Conservation (phyloP, 2,329 filamentous ascomycete genomes). For the Xenoacremonium recifei region DNA sequence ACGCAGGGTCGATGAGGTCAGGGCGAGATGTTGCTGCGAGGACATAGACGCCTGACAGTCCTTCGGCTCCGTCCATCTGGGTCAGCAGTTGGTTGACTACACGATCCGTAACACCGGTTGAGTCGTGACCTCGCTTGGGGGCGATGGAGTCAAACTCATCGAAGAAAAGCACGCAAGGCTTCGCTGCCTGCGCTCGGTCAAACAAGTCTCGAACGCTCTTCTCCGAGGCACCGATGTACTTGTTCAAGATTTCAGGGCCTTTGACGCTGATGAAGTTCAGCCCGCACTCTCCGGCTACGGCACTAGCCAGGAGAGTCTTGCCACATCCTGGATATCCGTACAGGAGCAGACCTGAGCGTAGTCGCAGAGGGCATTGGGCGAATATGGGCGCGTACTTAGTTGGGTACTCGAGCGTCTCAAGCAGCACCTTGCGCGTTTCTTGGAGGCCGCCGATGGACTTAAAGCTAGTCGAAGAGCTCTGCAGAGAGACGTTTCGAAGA, state of each 20-base stretch:
- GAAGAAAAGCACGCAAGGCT: conserved; percentile 94
- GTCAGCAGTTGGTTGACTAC: conserved; percentile 98
- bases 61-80: conserved; percentile 98
- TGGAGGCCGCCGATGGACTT: conserved; percentile 85
- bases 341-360: conserved; percentile 87
- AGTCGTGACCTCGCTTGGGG: conserved; percentile 94
- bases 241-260: conserved; percentile 96
- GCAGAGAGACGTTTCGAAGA: conserved; percentile 88
- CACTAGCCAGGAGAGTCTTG: conserved; percentile 92
- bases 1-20: conserved; percentile 90
- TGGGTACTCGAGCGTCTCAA: conserved; percentile 94
- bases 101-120: conserved; percentile 95
- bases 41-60: conserved; percentile 91
- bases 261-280: conserved; percentile 99
- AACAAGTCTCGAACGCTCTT: conserved; percentile 96
- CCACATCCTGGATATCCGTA: conserved; percentile 97
- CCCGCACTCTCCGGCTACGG: conserved; percentile 95
- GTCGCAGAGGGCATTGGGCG: conserved; percentile 88
- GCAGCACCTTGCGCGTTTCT: conserved; percentile 82
- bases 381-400: conserved; percentile 99
- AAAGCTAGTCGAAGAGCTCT: conserved; percentile 90
- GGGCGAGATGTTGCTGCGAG: conserved; percentile 91
- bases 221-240: conserved; percentile 97
- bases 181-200: conserved; percentile 84
- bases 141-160: conserved; percentile 99